phyloP scores from a whole-genome alignment of 23 red algal genomes.

The Chondrus crispus region DNA sequence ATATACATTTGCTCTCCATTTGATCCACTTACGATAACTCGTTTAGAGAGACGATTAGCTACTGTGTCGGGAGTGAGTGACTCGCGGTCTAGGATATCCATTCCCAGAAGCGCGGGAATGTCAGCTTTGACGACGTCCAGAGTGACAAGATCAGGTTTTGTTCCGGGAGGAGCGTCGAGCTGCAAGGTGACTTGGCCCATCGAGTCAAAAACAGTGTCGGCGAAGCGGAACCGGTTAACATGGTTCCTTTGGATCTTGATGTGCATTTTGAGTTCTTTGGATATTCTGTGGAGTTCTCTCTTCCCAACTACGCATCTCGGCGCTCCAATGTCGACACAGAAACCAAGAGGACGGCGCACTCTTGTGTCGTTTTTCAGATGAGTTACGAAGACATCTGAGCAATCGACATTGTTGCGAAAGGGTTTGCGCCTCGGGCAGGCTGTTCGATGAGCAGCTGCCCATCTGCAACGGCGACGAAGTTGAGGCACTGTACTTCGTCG shows the following conservation, averaged over 20 bases:
- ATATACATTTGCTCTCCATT: not conserved
- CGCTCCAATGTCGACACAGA: constrained; percentile 1
- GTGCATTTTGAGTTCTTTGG: not conserved
- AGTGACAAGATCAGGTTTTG: not conserved
- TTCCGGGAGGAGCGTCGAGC: not conserved
- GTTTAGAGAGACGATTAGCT: not conserved
- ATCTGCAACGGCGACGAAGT: not conserved
- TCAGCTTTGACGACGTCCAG: not conserved
- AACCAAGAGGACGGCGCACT: not conserved
- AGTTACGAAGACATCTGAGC: not conserved
- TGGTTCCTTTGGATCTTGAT: not conserved
- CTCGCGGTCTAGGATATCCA: not conserved
- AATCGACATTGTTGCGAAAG: not conserved
- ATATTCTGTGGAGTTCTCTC: not conserved
- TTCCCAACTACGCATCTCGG: not conserved
- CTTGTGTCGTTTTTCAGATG: no score
- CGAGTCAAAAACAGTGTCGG: not conserved
- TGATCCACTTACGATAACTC: not conserved
- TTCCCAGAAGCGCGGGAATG: not conserved
- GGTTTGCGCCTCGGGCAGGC: not conserved
- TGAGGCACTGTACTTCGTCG: not conserved
- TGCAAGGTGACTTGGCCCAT: not conserved
- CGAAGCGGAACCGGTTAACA: not conserved
- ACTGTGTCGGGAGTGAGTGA: not conserved
- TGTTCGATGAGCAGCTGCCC: not conserved